phyloP scores from a whole-genome alignment of 352 stramenopile genomes.

The Globisporangium rhizosaccharum region DNA sequence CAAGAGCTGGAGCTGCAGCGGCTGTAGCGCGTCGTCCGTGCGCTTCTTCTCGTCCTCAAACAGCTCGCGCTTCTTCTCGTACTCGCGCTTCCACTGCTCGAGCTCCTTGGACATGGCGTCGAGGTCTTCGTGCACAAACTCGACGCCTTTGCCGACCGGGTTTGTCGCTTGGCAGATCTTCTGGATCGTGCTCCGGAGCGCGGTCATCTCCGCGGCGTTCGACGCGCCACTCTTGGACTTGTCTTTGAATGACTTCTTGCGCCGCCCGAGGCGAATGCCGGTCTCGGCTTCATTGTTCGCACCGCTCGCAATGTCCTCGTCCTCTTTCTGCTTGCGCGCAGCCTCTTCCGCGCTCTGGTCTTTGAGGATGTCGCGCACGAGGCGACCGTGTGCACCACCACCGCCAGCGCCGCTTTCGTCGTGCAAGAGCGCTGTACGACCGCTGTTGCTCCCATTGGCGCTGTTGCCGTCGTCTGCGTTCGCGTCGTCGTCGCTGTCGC shows the following conservation, averaged over 20 bases:
- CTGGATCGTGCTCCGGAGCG: slow-evolving; percentile 82
- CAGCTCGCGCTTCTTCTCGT: slow-evolving; percentile 66
- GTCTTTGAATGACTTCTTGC: slow-evolving; percentile 81
- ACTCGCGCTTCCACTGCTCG: slow-evolving; percentile 87
- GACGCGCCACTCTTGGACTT: slow-evolving; percentile 69
- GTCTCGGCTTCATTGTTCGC: slow-evolving; percentile 51
- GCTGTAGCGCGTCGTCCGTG: slow-evolving; percentile 78
- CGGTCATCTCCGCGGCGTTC: slow-evolving; percentile 68
- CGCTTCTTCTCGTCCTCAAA: slow-evolving; percentile 84
- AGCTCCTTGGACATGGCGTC: slow-evolving; percentile 93
- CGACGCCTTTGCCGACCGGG: slow-evolving; percentile 88
- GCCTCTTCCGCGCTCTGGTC: slow-evolving; percentile 67
- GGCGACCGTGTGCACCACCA: slow-evolving; percentile 42
- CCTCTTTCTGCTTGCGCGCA: slow-evolving; percentile 57
- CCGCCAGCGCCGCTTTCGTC: slow-evolving; percentile 12
- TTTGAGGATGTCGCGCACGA: slow-evolving; percentile 84
- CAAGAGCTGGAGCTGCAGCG: slow-evolving; percentile 73
- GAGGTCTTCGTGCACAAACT: slow-evolving; percentile 93
- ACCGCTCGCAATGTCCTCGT: slow-evolving; percentile 43
- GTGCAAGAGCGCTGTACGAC: background rate
- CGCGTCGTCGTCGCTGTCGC: slow-evolving; percentile 18
- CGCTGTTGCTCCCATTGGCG: slow-evolving; percentile 1
- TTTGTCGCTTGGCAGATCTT: slow-evolving; percentile 89
- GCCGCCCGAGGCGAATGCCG: slow-evolving; percentile 62
- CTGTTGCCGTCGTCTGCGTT: slow-evolving; percentile 25